Conservation (phyloP, 2,329 filamentous ascomycete species). For the Sordariomycetes sp. region DNA sequence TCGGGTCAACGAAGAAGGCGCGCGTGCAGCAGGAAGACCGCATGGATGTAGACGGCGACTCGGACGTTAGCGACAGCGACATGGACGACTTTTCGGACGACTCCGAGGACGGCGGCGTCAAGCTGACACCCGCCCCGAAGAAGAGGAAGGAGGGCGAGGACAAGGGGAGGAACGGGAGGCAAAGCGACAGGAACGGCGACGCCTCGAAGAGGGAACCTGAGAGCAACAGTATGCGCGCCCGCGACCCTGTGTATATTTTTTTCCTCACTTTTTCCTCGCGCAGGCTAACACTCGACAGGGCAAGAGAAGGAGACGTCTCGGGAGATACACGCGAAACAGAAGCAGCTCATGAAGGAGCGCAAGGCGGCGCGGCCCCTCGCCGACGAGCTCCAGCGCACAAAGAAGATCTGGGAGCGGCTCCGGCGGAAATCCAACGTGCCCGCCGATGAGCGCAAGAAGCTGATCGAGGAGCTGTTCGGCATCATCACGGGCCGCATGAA, state of each 20-base stretch:
- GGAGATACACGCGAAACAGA: conserved; percentile 90
- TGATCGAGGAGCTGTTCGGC: conserved; percentile 79
- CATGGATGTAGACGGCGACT: conserved; percentile 11
- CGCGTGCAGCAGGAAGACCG: conserved; percentile 25
- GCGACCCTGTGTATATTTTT: too few species aligned
- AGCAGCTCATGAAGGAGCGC: conserved; percentile 73
- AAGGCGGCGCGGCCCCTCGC: conserved; percentile 89
- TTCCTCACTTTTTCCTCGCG: not conserved
- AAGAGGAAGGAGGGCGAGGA: not conserved
- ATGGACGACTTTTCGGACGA: conserved; percentile 30
- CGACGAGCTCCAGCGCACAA: conserved; percentile 75
- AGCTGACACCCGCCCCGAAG: conserved; percentile 21
- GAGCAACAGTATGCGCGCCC: not conserved
- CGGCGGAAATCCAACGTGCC: conserved; percentile 89
- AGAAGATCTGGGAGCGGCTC: conserved; percentile 94
- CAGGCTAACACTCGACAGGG: not conserved
- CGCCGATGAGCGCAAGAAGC: conserved; percentile 71
- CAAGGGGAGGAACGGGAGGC: not conserved
- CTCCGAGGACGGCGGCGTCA: conserved; percentile 38
- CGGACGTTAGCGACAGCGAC: conserved; percentile 21
- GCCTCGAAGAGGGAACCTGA: not conserved
- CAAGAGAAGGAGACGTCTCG: conserved; percentile 49
- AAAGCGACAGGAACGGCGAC: not conserved
- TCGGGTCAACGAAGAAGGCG: conserved; percentile 36
- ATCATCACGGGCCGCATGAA: conserved; percentile 86